A percentile compares a stretch with the other conserved stretches of the same genome.
These are phyloP conservation scores for Tolypocladium pustulatum DNA, from an alignment of 2,329 filamentous ascomycete species.

Conservation along the genomic window DNA sequence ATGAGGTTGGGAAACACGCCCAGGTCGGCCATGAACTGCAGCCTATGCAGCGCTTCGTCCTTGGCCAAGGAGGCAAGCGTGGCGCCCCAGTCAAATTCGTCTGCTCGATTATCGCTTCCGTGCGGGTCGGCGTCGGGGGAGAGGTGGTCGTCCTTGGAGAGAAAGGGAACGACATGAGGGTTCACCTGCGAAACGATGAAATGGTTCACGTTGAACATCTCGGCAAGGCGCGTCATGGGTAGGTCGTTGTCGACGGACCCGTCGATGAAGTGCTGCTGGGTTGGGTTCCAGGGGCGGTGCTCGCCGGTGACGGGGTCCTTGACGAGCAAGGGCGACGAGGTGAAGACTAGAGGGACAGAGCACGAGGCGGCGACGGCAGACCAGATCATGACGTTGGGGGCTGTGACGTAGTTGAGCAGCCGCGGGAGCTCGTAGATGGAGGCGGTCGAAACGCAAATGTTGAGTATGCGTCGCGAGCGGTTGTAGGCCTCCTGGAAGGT, in stretches of 20 bases:
- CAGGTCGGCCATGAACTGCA: conserved; percentile 71
- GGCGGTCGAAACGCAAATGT: conserved; percentile 85
- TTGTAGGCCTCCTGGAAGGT: conserved; percentile 96
- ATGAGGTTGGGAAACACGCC: conserved; percentile 70
- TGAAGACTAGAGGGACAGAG: conserved; percentile 81
- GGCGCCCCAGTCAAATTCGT: conserved; percentile 49
- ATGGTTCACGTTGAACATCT: conserved; percentile 98
- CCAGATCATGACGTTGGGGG: conserved; percentile 92
- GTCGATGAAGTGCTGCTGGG: conserved; percentile 80
- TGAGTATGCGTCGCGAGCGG: conserved; percentile 81
- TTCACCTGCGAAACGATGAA: conserved; percentile 98
- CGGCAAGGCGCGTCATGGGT: conserved; percentile 77
- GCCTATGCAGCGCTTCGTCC: conserved; percentile 68
- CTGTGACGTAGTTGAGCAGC: conserved; percentile 84
- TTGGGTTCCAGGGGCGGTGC: conserved; percentile 74
- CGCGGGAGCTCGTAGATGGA: conserved; percentile 79
- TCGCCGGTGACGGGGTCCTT: conserved; percentile 76
- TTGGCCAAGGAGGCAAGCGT: conserved; percentile 63
- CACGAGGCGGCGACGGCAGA: conserved; percentile 94
- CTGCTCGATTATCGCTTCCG: conserved; percentile 12
- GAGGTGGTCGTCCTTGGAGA: conserved; percentile 60
- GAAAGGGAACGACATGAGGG: conserved; percentile 81
- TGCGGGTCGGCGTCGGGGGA: conserved; percentile 22
- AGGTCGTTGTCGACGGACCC: conserved; percentile 92
- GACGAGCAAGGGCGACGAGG: conserved; percentile 64